Evolutionary conservation across 2,329 filamentous ascomycete genomes (phyloP).

Genomic region (Drechslera avenae): DNA sequence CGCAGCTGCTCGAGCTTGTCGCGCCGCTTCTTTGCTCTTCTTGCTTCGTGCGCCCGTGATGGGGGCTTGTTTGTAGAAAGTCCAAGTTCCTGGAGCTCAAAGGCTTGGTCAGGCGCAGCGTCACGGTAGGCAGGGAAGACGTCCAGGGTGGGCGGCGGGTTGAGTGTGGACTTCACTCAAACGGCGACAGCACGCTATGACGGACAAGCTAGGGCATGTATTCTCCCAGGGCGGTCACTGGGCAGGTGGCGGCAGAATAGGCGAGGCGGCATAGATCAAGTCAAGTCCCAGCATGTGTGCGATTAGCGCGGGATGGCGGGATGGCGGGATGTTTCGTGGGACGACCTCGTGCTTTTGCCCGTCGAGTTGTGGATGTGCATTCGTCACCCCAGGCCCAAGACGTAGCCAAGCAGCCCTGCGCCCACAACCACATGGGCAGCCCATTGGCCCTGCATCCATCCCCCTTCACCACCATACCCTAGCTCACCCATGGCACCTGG

Average conservation of each 20-base stretch:
- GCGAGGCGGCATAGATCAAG: conserved; percentile 7
- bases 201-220: conserved; percentile 8
- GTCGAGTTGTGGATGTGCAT: conserved; percentile 7
- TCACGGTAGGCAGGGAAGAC: conserved; percentile 24
- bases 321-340: not conserved
- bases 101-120: conserved; percentile 25
- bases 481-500: not conserved
- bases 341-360: conserved; percentile 4
- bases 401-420: not conserved
- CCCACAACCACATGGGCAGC: conserved; percentile 5
- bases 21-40: conserved; percentile 54
- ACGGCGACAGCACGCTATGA: conserved; percentile 7
- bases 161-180: conserved; percentile 1
- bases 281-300: conserved; percentile 7
- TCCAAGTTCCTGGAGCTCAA: conserved; percentile 42
- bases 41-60: conserved; percentile 23
- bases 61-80: conserved; percentile 4
- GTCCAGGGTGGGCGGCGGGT: conserved; percentile 33
- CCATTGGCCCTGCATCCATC: conserved; percentile 11
- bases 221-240: conserved; percentile 12
- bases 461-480: not conserved
- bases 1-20: conserved; percentile 74
- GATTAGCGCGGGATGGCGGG: conserved; percentile 13
- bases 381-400: conserved; percentile 10
- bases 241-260: conserved; percentile 13